phyloP scores from a whole-genome alignment of 192 early-diverging fungal genomes.

The Linnemannia hyalina region DNA sequence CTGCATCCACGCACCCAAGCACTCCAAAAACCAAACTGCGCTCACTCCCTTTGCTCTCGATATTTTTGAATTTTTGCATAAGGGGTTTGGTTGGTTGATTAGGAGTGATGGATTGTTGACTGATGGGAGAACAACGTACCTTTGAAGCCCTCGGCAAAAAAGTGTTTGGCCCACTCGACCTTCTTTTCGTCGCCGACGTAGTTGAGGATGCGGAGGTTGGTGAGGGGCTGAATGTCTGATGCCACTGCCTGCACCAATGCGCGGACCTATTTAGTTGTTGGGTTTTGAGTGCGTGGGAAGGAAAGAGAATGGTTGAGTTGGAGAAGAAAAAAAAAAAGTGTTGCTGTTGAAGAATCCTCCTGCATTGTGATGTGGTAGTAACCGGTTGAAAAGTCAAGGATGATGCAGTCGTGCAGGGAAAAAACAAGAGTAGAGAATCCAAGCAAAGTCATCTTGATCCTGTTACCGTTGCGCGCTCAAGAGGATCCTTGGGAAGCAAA shows the following conservation, averaged over 20 bases:
- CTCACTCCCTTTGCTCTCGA: neutral
- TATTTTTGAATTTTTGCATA: neutral
- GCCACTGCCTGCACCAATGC: slow-evolving; percentile 78
- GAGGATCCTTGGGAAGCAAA: slow-evolving; percentile 80
- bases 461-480: slow-evolving; percentile 71
- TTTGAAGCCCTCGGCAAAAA: slow-evolving; percentile 70
- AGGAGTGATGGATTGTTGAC: no score
- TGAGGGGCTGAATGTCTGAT: slow-evolving; percentile 90
- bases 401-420: slow-evolving; percentile 19
- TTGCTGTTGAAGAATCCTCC: neutral
- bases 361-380: neutral
- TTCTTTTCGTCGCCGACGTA: slow-evolving; percentile 68
- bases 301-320: neutral
- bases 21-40: neutral
- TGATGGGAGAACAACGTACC: slow-evolving; percentile 47
- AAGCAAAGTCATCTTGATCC: neutral
- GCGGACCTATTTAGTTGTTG: slow-evolving; percentile 63
- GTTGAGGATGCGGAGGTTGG: slow-evolving; percentile 83
- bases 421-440: neutral
- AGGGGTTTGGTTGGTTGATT: neutral
- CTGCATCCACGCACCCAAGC: no score
- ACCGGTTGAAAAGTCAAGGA: slow-evolving; percentile 62
- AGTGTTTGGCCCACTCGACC: slow-evolving; percentile 72
- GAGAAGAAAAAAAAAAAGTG: neutral
- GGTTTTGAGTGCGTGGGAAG: neutral